These are phyloP conservation scores for Nidula niveotomentosa DNA, from an alignment of 1,284 basidiomycete genomes.

Conservation along the genomic window DNA sequence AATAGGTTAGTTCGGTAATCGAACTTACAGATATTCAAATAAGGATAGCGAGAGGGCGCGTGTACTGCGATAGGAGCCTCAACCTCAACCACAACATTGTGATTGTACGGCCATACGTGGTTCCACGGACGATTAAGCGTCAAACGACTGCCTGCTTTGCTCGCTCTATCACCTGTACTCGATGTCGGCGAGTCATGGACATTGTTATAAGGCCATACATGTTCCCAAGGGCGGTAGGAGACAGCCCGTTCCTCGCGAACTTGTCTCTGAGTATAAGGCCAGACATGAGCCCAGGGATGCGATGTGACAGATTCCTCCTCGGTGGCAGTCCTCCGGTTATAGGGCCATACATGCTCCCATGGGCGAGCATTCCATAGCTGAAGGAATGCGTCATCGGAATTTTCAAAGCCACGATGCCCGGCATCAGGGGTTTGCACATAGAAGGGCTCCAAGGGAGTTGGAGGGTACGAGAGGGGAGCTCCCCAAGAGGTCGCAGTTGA, in stretches of 20 bases:
- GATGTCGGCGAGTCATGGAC: too few relatives aligned
- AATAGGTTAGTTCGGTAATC: too few relatives aligned
- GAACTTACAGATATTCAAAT: too few relatives aligned
- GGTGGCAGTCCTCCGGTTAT: constrained; percentile 2
- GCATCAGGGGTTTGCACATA: constrained; percentile 42
- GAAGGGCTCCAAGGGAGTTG: constrained; percentile 35
- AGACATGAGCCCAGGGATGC: constrained; percentile 2
- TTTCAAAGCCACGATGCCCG: constrained; percentile 37
- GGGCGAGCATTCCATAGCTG: constrained; percentile 4
- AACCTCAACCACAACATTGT: too few relatives aligned
- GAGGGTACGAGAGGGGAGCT: constrained; percentile 39
- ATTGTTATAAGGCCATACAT: constrained; percentile 16
- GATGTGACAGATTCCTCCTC: background rate
- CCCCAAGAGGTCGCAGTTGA: constrained; percentile 47
- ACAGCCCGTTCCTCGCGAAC: background rate
- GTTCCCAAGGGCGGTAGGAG: constrained; percentile 10
- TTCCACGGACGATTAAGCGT: too few relatives aligned
- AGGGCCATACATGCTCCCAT: constrained; percentile 17
- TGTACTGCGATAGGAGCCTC: too few relatives aligned
- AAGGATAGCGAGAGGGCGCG: too few relatives aligned
- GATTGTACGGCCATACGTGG: too few relatives aligned
- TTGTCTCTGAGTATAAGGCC: background rate
- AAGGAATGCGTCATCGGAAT: constrained; percentile 5
- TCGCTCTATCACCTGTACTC: background rate
- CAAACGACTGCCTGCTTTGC: too few relatives aligned